A percentile compares a stretch with the other conserved stretches of the same genome.
These are phyloP conservation scores for Eutypa lata DNA, from an alignment of 2,329 filamentous ascomycete genomes.

Conservation along the genomic window DNA sequence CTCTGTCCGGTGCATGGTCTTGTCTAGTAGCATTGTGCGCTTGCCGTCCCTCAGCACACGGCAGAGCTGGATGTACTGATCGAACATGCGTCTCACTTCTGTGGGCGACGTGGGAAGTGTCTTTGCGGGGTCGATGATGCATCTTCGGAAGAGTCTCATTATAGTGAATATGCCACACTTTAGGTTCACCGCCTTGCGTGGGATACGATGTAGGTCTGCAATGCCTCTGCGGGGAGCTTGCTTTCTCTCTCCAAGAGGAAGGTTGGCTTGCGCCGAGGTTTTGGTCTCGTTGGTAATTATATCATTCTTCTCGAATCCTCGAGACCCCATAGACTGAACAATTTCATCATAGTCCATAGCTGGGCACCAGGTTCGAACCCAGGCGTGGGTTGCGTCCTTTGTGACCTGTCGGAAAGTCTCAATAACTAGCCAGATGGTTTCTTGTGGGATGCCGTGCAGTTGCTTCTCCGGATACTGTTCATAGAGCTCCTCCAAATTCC, in stretches of 20 bases:
- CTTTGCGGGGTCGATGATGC: not conserved
- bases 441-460: conserved; percentile 9
- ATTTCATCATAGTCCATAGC: conserved; percentile 7
- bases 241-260: not conserved
- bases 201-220: conserved; percentile 4
- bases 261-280: not conserved
- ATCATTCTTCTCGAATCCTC: not conserved
- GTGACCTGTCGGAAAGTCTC: conserved; percentile 9
- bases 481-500: no score
- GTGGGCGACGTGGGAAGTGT: not conserved
- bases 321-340: conserved; percentile 5
- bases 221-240: not conserved
- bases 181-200: conserved; percentile 8
- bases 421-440: conserved; percentile 5
- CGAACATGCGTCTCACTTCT: conserved; percentile 10
- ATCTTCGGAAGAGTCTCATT: conserved; percentile 10
- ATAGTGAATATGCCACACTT: conserved; percentile 2
- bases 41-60: conserved; percentile 14
- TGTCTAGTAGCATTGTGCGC: conserved; percentile 6
- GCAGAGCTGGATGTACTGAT: conserved; percentile 14
- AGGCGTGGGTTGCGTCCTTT: conserved; percentile 14
- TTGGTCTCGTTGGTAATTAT: not conserved
- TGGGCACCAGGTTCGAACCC: conserved; percentile 19
- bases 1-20: conserved; percentile 13
- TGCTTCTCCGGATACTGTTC: conserved; percentile 14